Percentiles rank a stretch among this genome's conserved stretches.
phyloP scores from a whole-genome alignment of 371 early-diverging fungal species.

The Mortierella sp. region DNA sequence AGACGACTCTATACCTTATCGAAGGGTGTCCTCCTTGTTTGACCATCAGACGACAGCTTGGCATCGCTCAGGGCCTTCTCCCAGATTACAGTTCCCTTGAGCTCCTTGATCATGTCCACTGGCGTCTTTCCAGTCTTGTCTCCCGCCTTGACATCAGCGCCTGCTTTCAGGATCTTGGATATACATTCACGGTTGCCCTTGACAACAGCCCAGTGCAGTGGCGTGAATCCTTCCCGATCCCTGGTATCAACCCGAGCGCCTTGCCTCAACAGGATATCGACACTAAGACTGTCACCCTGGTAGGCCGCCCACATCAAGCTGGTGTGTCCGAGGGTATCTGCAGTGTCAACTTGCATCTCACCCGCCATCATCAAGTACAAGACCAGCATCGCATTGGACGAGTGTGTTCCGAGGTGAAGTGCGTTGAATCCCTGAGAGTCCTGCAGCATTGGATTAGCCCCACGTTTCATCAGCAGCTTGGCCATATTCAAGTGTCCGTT shows the following conservation, averaged over 20 bases:
- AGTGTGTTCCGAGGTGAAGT: slow-evolving; percentile 94
- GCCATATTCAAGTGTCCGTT: slow-evolving; percentile 83
- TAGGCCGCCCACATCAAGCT: slow-evolving; percentile 97
- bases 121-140: slow-evolving; percentile 86
- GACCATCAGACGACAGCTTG: slow-evolving; percentile 55
- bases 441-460: slow-evolving; percentile 79
- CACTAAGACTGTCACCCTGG: slow-evolving; percentile 80
- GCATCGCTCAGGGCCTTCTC: slow-evolving; percentile 80
- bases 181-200: slow-evolving; percentile 75
- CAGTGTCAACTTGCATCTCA: slow-evolving; percentile 80
- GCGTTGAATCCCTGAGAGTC: slow-evolving; percentile 94
- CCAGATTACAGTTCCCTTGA: slow-evolving; percentile 52
- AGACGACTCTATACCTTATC: slow-evolving; percentile 40
- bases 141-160: slow-evolving; percentile 70
- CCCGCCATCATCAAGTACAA: slow-evolving; percentile 75
- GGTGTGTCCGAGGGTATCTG: slow-evolving; percentile 86
- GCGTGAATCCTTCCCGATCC: slow-evolving; percentile 81
- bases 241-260: slow-evolving; percentile 76
- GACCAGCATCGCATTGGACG: slow-evolving; percentile 81
- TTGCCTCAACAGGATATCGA: slow-evolving; percentile 76
- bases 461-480: slow-evolving; percentile 78
- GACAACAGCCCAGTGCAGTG: slow-evolving; percentile 79
- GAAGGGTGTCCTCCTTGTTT: slow-evolving; percentile 43
- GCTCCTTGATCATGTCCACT: slow-evolving; percentile 62
- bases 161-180: slow-evolving; percentile 67